Evolutionary conservation across 148 eudicot species (phyloP).

Genomic region (Camellia japonica): DNA sequence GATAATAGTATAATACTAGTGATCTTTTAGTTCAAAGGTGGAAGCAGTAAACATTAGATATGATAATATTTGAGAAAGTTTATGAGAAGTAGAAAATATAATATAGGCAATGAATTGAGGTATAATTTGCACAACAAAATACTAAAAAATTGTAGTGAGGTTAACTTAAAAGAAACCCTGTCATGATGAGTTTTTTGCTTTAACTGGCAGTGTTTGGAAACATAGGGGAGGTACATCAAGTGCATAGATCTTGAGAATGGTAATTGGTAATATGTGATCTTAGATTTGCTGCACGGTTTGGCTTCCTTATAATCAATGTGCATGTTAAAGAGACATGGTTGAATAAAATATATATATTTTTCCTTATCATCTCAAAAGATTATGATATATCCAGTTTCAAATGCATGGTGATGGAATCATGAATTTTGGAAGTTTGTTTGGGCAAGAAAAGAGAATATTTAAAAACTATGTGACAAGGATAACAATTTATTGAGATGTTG

Average conservation of each 20-base stretch:
- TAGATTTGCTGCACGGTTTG: neutral
- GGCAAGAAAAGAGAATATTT: too few relatives aligned
- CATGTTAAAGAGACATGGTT: neutral
- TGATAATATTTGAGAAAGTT: neutral
- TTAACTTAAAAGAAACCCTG: too few relatives aligned
- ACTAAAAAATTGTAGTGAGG: too few relatives aligned
- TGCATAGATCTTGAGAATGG: conserved; percentile 1
- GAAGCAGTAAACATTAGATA: neutral
- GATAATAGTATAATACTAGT: neutral
- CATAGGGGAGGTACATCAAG: neutral
- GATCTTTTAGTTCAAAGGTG: neutral
- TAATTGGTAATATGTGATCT: neutral
- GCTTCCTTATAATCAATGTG: neutral
- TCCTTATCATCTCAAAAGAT: too few relatives aligned
- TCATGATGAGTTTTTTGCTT: neutral
- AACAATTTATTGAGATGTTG: too few relatives aligned
- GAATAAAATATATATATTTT: too few relatives aligned
- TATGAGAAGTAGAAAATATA: neutral
- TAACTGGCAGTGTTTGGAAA: neutral
- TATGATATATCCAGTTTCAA: too few relatives aligned
- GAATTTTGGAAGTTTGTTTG: too few relatives aligned
- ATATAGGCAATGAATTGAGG: neutral
- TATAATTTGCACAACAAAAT: neutral
- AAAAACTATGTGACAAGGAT: too few relatives aligned
- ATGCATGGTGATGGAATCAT: too few relatives aligned